These are phyloP conservation scores for Pecoramyces ruminantium DNA, from an alignment of 192 early-diverging fungal genomes.

Conservation along the genomic window DNA sequence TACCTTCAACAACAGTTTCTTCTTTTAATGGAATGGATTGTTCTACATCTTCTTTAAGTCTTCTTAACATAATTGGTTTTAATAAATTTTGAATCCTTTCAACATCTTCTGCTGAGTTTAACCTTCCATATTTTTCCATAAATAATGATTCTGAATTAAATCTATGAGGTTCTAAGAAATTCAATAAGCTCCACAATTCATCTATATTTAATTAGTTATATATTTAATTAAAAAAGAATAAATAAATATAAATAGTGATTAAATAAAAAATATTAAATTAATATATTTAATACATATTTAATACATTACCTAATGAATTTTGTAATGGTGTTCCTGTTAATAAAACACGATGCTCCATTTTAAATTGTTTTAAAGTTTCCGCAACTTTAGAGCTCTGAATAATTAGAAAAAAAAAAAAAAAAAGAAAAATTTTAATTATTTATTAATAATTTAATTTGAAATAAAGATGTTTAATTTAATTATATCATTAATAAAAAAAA, in stretches of 20 bases:
- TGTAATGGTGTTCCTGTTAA: slow-evolving; percentile 75
- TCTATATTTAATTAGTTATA: slow-evolving; percentile 31
- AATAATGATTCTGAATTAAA: slow-evolving; percentile 37
- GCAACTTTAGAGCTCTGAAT: slow-evolving; percentile 42
- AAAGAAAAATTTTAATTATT: not conserved
- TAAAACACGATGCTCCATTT: slow-evolving; percentile 58
- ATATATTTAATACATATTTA: no score
- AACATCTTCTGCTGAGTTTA: slow-evolving; percentile 56
- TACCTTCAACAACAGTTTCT: slow-evolving; percentile 69
- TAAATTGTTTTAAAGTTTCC: slow-evolving; percentile 55
- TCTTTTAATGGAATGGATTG: slow-evolving; percentile 75
- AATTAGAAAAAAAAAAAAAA: not conserved
- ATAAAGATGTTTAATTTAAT: no score
- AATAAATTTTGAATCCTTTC: slow-evolving; percentile 55
- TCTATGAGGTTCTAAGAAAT: slow-evolving; percentile 60
- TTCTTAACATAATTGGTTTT: slow-evolving; percentile 70
- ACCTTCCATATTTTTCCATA: slow-evolving; percentile 45
- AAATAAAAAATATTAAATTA: no score
- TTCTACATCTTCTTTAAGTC: slow-evolving; percentile 81
- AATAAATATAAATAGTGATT: no score
- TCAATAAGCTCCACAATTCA: slow-evolving; percentile 64
- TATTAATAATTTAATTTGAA: no score
- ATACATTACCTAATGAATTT: slow-evolving; percentile 8
- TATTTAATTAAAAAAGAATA: no score
- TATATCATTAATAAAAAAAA: no score